Conservation (phyloP, 208 protist species). For the Wallacemonas sp. region DNA sequence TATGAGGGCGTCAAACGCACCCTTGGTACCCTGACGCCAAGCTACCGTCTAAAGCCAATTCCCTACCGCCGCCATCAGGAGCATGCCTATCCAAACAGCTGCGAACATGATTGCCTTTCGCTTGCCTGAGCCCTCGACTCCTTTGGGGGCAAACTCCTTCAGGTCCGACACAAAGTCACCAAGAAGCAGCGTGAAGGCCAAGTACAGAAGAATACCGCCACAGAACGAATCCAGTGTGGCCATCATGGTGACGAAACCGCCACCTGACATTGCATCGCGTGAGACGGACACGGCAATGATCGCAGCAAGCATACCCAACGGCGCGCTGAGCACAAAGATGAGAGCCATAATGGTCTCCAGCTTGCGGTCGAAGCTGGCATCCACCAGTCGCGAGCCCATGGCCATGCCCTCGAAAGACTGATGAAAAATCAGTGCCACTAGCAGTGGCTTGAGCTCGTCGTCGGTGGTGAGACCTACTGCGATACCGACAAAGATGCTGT, state of each 20-base stretch:
- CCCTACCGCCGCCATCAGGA: constrained; percentile 13
- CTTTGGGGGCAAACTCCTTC: neutral
- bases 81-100: constrained; percentile 16
- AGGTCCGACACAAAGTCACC: constrained; percentile 61
- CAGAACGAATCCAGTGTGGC: constrained; percentile 53
- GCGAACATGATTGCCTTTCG: neutral
- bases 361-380: constrained; percentile 32
- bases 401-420: constrained; percentile 74
- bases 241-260: constrained; percentile 38
- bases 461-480: constrained; percentile 51
- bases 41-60: constrained; percentile 25
- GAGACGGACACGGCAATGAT: constrained; percentile 27
- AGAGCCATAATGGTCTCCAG: constrained; percentile 37
- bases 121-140: neutral
- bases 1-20: too few species aligned
- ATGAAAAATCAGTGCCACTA: constrained; percentile 56
- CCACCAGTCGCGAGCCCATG: constrained; percentile 51
- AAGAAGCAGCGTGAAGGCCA: constrained; percentile 54
- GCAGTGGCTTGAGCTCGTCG: constrained; percentile 38
- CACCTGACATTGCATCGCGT: constrained; percentile 27
- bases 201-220: constrained; percentile 68
- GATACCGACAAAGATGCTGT: constrained; percentile 72
- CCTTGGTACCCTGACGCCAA: too few species aligned
- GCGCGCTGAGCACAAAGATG: constrained; percentile 52
- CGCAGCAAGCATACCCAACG: constrained; percentile 36